Conservation (phyloP, 2,329 filamentous ascomycete species). For the Aspergillus hortae region DNA sequence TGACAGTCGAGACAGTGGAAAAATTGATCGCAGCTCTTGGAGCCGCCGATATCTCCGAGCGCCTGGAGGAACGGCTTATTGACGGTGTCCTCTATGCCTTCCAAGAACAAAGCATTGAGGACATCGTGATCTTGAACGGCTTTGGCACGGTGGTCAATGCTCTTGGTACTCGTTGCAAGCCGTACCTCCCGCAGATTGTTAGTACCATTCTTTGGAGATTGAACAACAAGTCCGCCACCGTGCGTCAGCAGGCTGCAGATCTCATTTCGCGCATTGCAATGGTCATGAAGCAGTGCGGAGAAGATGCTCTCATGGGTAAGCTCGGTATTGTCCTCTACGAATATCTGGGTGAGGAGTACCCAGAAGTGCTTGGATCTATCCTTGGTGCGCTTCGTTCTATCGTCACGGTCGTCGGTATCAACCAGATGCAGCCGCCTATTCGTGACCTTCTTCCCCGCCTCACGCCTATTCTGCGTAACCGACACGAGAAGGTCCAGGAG, state of each 20-base stretch:
- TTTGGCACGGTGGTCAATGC: conserved; percentile 98
- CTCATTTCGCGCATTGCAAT: conserved; percentile 95
- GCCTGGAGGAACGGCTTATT: conserved; percentile 87
- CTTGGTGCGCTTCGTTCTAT: conserved; percentile 92
- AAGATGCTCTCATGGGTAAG: conserved; percentile 94
- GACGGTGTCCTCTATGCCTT: conserved; percentile 95
- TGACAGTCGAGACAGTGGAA: conserved; percentile 97
- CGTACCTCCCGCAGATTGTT: conserved; percentile 94
- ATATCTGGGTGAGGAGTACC: conserved; percentile 97
- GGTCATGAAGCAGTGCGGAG: conserved; percentile 98
- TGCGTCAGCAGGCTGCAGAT: conserved; percentile 94
- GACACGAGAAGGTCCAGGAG: conserved; percentile 98
- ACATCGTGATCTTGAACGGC: conserved; percentile 92
- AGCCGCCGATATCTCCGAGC: conserved; percentile 87
- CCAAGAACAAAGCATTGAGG: conserved; percentile 96
- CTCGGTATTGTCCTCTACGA: conserved; percentile 93
- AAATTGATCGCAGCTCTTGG: conserved; percentile 92
- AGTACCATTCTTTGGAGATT: conserved; percentile 93
- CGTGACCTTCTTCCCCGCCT: conserved; percentile 91
- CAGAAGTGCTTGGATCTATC: conserved; percentile 94
- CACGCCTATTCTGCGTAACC: conserved; percentile 96
- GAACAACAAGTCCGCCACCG: conserved; percentile 96
- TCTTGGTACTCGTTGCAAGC: conserved; percentile 87
- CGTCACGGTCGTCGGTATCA: conserved; percentile 95
- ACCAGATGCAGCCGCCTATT: conserved; percentile 97